Conservation (phyloP, 2,329 filamentous ascomycete species). For the Berkeleyomyces rouxiae region DNA sequence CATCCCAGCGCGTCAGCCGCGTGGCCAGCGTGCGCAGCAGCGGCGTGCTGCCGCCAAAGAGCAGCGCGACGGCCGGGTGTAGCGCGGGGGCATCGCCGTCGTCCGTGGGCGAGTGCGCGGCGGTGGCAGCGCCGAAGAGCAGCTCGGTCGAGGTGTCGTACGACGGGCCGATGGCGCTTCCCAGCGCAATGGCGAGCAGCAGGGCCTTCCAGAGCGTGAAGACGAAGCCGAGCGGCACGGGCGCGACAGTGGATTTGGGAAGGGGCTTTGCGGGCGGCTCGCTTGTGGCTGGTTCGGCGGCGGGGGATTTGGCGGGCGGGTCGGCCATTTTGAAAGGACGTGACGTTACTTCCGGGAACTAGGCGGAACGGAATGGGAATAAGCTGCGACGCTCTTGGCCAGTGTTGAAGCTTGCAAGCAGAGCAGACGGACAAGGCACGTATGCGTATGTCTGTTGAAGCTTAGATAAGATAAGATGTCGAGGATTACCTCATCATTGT, state of each 20-base stretch:
- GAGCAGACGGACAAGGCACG: background rate
- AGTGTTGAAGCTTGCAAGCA: background rate
- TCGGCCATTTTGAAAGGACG: background rate
- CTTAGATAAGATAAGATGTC: background rate
- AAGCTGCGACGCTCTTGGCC: background rate
- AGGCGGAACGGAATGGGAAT: background rate
- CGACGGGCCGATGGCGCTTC: slow-evolving; percentile 33
- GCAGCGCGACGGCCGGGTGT: slow-evolving; percentile 17
- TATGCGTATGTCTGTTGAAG: background rate
- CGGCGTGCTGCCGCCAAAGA: background rate
- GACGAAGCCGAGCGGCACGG: slow-evolving; percentile 18
- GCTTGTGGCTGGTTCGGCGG: background rate
- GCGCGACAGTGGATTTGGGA: background rate
- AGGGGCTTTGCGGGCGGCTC: background rate
- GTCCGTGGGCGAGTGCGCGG: slow-evolving; percentile 22
- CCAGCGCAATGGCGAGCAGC: slow-evolving; percentile 43
- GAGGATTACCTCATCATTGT: no score
- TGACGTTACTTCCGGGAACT: background rate
- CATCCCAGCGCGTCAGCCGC: slow-evolving; percentile 63
- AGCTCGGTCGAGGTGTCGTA: slow-evolving; percentile 65
- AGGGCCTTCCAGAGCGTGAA: slow-evolving; percentile 52
- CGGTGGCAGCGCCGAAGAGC: slow-evolving; percentile 21
- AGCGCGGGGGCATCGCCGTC: slow-evolving; percentile 10
- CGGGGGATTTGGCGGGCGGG: background rate
- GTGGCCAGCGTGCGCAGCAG: slow-evolving; percentile 23